A percentile compares a stretch with the other conserved stretches of the same genome.
Conservation (phyloP, 768 basidiomycete species). For the Boletus sp. region DNA sequence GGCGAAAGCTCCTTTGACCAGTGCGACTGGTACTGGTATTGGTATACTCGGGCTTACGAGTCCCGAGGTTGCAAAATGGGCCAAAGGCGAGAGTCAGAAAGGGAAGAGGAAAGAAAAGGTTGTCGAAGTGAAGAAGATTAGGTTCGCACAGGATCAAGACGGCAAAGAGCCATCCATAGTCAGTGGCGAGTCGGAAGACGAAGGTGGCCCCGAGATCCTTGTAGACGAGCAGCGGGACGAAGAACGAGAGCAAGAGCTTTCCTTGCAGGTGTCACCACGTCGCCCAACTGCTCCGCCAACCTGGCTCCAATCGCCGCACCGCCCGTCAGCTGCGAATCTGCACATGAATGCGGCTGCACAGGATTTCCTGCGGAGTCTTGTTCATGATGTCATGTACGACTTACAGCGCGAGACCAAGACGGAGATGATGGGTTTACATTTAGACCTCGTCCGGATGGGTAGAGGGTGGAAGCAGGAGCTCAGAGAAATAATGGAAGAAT, state of each 20-base stretch:
- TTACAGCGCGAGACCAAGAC: conserved; percentile 65
- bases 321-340: conserved; percentile 22
- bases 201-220: neutral
- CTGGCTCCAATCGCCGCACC: conserved; percentile 42
- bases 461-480: conserved; percentile 67
- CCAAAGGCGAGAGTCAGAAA: conserved; percentile 40
- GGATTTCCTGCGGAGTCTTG: conserved; percentile 60
- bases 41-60: conserved; percentile 47
- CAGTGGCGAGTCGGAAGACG: conserved; percentile 8
- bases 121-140: conserved; percentile 41
- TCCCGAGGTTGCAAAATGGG: conserved; percentile 54
- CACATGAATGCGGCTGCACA: conserved; percentile 40
- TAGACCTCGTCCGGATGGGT: conserved; percentile 73
- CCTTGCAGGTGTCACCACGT: conserved; percentile 59
- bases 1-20: conserved; percentile 8
- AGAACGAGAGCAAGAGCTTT: conserved; percentile 36
- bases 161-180: conserved; percentile 24
- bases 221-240: conserved; percentile 19
- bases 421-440: conserved; percentile 73
- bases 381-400: conserved; percentile 72
- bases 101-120: conserved; percentile 26
- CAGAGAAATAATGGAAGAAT: conserved; percentile 58
- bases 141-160: conserved; percentile 37
- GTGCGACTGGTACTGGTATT: conserved; percentile 12
- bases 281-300: conserved; percentile 37